A percentile compares a stretch with the other conserved stretches of the same genome.
These are phyloP conservation scores for Globisporangium radiosum DNA, from an alignment of 352 stramenopile genomes.

Conservation along the genomic window DNA sequence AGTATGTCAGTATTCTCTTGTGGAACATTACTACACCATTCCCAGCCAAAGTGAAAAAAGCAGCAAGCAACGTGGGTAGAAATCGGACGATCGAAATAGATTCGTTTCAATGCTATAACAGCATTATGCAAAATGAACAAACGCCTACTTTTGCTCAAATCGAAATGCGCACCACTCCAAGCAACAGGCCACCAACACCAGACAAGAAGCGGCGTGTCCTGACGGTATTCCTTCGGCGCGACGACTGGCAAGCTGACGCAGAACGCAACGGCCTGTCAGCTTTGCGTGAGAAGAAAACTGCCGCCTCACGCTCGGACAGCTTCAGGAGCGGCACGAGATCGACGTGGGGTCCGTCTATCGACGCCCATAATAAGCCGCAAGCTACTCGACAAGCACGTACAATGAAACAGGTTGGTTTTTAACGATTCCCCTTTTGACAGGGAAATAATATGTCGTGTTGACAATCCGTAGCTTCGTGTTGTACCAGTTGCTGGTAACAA, in stretches of 20 bases:
- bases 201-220: background rate
- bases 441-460: background rate
- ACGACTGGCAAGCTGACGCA: background rate
- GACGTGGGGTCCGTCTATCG: background rate
- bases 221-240: background rate
- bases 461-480: background rate
- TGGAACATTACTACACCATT: no score
- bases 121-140: no score
- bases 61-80: no score
- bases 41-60: no score
- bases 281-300: background rate
- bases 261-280: background rate
- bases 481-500: slow-evolving; percentile 6
- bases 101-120: no score
- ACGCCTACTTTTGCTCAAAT: no score
- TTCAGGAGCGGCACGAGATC: background rate
- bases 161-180: no score
- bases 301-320: background rate
- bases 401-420: slow-evolving; percentile 13
- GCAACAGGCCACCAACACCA: background rate
- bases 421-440: background rate
- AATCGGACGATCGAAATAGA: no score
- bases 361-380: slow-evolving; percentile 6
- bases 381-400: slow-evolving; percentile 13
- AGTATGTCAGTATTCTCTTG: no score